Conservation (phyloP, 495 filamentous ascomycete species). For the Daldinia childiae region DNA sequence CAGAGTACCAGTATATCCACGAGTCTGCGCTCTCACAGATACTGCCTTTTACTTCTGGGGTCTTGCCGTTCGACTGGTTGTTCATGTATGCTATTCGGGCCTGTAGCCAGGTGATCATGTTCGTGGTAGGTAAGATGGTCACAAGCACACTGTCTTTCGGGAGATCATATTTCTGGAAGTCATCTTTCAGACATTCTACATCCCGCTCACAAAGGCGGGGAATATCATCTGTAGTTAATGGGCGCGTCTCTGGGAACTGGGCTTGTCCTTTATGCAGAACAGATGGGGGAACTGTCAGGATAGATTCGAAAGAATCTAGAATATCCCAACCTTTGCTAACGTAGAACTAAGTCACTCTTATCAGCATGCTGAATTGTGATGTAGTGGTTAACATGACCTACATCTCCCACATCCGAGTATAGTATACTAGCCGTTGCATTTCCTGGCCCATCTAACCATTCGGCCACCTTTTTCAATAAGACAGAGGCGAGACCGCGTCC, state of each 20-base stretch:
- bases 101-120: constrained; percentile 31
- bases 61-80: background rate
- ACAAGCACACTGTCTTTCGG: background rate
- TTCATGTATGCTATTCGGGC: constrained; percentile 23
- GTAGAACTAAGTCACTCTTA: constrained; percentile 20
- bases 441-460: constrained; percentile 41
- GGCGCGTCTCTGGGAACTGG: constrained; percentile 12
- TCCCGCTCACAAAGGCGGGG: constrained; percentile 35
- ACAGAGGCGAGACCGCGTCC: constrained; percentile 37
- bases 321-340: constrained; percentile 37
- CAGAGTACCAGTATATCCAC: constrained; percentile 40
- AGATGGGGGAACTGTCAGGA: constrained; percentile 13
- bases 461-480: constrained; percentile 32
- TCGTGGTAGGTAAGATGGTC: constrained; percentile 24
- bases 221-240: constrained; percentile 18
- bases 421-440: constrained; percentile 38
- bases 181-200: constrained; percentile 4
- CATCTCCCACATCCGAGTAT: constrained; percentile 41
- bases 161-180: constrained; percentile 3
- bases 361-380: background rate
- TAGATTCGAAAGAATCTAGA: constrained; percentile 25
- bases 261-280: background rate
- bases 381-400: background rate
- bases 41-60: constrained; percentile 23
- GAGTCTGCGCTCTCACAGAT: constrained; percentile 35